phyloP scores from a whole-genome alignment of 2,329 filamentous ascomycete genomes.

The Aspergillus jensenii region DNA sequence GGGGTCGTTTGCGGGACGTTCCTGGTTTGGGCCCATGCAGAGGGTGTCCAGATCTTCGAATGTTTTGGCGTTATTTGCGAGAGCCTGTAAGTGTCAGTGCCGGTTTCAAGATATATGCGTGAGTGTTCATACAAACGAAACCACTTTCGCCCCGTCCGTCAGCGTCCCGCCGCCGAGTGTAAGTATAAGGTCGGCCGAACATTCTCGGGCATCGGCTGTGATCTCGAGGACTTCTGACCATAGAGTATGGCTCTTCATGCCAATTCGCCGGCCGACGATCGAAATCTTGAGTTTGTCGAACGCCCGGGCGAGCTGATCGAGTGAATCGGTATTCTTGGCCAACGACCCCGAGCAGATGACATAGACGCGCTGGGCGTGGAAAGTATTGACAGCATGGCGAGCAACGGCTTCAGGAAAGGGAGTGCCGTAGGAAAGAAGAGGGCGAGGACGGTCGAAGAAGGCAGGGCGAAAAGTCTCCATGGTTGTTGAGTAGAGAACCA shows the following conservation, averaged over 20 bases:
- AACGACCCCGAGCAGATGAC: conserved; percentile 54
- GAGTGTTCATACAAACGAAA: conserved; percentile 41
- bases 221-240: conserved; percentile 55
- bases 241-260: conserved; percentile 56
- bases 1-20: conserved; percentile 15
- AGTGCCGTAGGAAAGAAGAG: conserved; percentile 49
- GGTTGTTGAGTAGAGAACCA: not conserved
- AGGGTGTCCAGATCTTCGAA: conserved; percentile 42
- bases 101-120: not conserved
- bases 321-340: conserved; percentile 46
- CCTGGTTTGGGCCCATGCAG: conserved; percentile 26
- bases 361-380: conserved; percentile 50
- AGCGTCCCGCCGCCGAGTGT: conserved; percentile 57
- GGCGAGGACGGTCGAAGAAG: conserved; percentile 36
- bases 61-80: conserved; percentile 49
- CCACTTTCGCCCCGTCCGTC: conserved; percentile 58
- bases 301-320: conserved; percentile 42
- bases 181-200: conserved; percentile 50
- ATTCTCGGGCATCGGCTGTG: conserved; percentile 39
- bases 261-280: conserved; percentile 46
- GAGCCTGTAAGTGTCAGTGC: conserved; percentile 29
- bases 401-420: conserved; percentile 47
- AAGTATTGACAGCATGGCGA: conserved; percentile 47
- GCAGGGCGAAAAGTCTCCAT: conserved; percentile 40
- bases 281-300: conserved; percentile 38